phyloP scores from a whole-genome alignment of 1,284 basidiomycete species.

The Rhodofomes roseus region DNA sequence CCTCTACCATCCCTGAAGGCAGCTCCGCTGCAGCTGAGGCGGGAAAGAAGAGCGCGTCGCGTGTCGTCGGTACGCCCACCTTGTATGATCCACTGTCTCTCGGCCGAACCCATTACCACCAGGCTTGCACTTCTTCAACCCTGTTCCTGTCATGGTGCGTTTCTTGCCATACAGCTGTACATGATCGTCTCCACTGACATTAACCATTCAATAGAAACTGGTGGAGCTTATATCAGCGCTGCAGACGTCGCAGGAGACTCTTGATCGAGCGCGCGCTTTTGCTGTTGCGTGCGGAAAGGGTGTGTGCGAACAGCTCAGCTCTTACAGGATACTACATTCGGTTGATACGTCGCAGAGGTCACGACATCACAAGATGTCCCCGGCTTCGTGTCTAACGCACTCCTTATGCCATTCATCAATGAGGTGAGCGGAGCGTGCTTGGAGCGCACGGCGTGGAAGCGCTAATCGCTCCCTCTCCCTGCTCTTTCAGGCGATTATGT shows the following conservation, averaged over 20 bases:
- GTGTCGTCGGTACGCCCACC: constrained; percentile 66
- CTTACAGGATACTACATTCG: not conserved
- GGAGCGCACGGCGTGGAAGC: not conserved
- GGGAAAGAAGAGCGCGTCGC: constrained; percentile 57
- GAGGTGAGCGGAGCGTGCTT: constrained; percentile 42
- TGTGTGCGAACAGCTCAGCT: constrained; percentile 24
- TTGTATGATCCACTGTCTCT: constrained; percentile 1
- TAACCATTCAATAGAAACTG: constrained; percentile 58
- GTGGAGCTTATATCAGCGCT: constrained; percentile 91
- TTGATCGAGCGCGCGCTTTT: constrained; percentile 78
- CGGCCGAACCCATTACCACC: constrained; percentile 1
- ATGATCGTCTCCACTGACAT: not conserved
- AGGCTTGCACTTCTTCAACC: constrained; percentile 96
- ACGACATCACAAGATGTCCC: constrained; percentile 88
- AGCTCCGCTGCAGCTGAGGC: constrained; percentile 54
- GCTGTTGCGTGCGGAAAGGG: constrained; percentile 91
- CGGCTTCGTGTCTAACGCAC: constrained; percentile 85
- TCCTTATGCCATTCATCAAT: constrained; percentile 92
- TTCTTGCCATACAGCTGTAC: not conserved
- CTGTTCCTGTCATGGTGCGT: constrained; percentile 87
- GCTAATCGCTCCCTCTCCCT: not conserved
- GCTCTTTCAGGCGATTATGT: constrained; percentile 76
- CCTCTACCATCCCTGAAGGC: constrained; percentile 61
- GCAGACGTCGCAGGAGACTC: constrained; percentile 79
- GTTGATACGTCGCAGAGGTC: constrained; percentile 54